phyloP scores from a whole-genome alignment of 2,329 filamentous ascomycete species.

The Trichoderma sp. region DNA sequence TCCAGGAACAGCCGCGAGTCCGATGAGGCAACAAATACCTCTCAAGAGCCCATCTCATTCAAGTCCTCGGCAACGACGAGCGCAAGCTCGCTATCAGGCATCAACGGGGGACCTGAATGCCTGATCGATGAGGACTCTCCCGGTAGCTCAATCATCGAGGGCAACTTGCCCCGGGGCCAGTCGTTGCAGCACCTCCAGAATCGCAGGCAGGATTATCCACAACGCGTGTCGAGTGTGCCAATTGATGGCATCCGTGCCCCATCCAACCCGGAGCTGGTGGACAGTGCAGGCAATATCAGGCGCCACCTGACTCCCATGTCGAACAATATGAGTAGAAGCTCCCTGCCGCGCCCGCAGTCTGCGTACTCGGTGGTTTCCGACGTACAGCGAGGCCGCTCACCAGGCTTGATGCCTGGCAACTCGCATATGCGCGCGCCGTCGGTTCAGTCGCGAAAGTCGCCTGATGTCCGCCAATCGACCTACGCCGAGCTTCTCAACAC shows the following conservation, averaged over 20 bases:
- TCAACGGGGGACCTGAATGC: slow-evolving; percentile 52
- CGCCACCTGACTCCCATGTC: slow-evolving; percentile 65
- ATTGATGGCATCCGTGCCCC: slow-evolving; percentile 48
- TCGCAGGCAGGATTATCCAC: slow-evolving; percentile 55
- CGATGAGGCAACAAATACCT: slow-evolving; percentile 53
- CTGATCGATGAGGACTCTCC: slow-evolving; percentile 51
- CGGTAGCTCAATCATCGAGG: slow-evolving; percentile 55
- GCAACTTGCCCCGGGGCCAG: slow-evolving; percentile 45
- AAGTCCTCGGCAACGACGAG: slow-evolving; percentile 59
- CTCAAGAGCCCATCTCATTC: slow-evolving; percentile 51
- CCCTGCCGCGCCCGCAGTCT: slow-evolving; percentile 70
- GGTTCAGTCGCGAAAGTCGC: slow-evolving; percentile 56
- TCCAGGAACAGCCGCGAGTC: slow-evolving; percentile 58
- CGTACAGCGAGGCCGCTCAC: slow-evolving; percentile 64
- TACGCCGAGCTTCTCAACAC: slow-evolving; percentile 65
- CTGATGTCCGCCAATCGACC: slow-evolving; percentile 55
- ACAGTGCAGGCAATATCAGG: slow-evolving; percentile 55
- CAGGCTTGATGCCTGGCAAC: slow-evolving; percentile 48
- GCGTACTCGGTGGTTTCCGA: slow-evolving; percentile 77
- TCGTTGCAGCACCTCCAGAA: slow-evolving; percentile 63
- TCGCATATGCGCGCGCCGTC: slow-evolving; percentile 53
- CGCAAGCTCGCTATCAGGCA: slow-evolving; percentile 57
- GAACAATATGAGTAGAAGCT: slow-evolving; percentile 57
- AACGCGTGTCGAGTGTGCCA: slow-evolving; percentile 47
- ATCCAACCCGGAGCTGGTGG: slow-evolving; percentile 56